A percentile compares a stretch with the other conserved stretches of the same genome.
Evolutionary conservation across 805 yeast species (phyloP).

Genomic region (Cephaloascus albidus): DNA sequence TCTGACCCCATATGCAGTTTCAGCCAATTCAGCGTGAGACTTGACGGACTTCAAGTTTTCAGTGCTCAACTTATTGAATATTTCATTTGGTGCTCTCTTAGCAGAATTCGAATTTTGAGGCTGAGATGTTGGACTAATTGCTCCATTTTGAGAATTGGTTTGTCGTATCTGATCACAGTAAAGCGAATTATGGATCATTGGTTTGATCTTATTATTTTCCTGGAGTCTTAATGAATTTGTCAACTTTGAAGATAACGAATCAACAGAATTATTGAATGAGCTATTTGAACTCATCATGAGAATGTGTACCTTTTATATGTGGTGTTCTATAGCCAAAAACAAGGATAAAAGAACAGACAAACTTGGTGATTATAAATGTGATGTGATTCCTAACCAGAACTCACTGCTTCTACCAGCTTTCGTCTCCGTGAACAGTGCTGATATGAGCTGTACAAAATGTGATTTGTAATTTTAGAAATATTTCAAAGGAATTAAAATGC

Average conservation of each 20-base stretch:
- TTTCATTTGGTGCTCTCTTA: conserved; percentile 3
- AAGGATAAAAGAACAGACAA: too few relatives aligned
- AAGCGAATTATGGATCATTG: not conserved
- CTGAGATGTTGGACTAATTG: too few relatives aligned
- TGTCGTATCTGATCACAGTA: not conserved
- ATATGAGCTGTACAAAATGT: too few relatives aligned
- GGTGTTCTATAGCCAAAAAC: too few relatives aligned
- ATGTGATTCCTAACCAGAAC: too few relatives aligned
- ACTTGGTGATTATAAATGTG: too few relatives aligned
- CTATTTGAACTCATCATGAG: not conserved
- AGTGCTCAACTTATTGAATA: conserved; percentile 12
- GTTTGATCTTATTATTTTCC: not conserved
- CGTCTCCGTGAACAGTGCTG: too few relatives aligned
- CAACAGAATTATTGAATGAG: not conserved
- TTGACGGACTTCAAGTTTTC: conserved; percentile 45
- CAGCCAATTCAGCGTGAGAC: conserved; percentile 69
- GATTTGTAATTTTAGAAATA: too few relatives aligned
- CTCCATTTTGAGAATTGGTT: not conserved
- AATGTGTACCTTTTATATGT: too few relatives aligned
- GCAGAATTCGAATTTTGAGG: too few relatives aligned
- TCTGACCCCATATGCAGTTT: conserved; percentile 75
- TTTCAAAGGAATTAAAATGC: too few relatives aligned
- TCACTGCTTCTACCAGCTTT: too few relatives aligned
- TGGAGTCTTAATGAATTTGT: not conserved
- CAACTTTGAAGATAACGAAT: not conserved